Conservation (phyloP, 1,284 basidiomycete species). For the Ceratobasidium theobromae region DNA sequence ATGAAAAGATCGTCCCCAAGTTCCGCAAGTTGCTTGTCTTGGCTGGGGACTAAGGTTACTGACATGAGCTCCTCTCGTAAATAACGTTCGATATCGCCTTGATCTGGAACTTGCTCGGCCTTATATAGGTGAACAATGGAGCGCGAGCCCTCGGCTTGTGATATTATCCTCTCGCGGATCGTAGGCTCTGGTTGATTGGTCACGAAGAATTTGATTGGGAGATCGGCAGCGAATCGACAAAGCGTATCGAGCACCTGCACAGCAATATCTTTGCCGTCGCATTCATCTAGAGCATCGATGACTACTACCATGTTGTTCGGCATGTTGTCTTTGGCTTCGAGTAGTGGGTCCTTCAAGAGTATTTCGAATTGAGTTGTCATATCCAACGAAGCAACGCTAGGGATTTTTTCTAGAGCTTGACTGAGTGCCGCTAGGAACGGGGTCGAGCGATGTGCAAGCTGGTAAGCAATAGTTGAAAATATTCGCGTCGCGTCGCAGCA, state of each 20-base stretch:
- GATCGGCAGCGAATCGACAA: neutral
- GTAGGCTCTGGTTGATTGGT: neutral
- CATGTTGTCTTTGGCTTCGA: neutral
- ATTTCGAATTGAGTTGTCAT: neutral
- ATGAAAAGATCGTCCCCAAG: neutral
- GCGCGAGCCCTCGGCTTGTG: neutral
- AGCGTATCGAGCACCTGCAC: neutral
- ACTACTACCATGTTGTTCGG: neutral
- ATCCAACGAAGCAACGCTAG: neutral
- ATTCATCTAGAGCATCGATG: slow-evolving; percentile 11
- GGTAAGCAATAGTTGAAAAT: neutral
- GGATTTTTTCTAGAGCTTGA: neutral
- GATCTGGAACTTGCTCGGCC: neutral
- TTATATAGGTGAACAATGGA: neutral
- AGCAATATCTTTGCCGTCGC: neutral
- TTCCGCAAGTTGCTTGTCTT: neutral
- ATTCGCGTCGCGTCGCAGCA: neutral
- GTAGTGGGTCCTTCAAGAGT: neutral
- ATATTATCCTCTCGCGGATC: neutral
- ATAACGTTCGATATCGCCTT: neutral
- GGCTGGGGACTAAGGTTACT: neutral
- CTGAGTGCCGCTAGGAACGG: neutral
- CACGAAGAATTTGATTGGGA: neutral
- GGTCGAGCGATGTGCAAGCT: neutral
- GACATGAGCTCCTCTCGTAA: neutral